Evolutionary conservation across 345 rosid species (phyloP), one percentile per base, ranked within the genome.

Genomic region (Eutrema heterophyllum): DNA sequence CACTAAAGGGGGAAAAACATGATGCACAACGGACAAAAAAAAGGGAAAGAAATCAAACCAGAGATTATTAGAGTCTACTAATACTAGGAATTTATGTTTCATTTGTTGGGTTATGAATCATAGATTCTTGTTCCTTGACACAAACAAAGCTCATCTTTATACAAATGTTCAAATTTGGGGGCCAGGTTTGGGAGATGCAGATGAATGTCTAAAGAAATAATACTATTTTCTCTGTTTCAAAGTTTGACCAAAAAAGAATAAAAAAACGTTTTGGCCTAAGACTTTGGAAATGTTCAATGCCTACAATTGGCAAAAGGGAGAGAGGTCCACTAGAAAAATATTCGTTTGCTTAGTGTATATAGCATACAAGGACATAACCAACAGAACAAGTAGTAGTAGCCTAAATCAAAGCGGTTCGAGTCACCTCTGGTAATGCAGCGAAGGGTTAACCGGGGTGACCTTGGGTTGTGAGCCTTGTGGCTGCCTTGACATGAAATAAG

Each of bases 321-420:
- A 14, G n/a, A n/a, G n/a, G 72, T 39, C 40, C 40, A 26, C 18
- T 48, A 48, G 36, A 59, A 52, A 62, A n/a, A n/a, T 16, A 50
- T 13, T 40, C 0, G n/a, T 30, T 52, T 61, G 43, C 43, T 29
- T 61, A 71, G 52, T 21, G 24, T 41, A 71, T 51, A 14, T 49
- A 67, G 67, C 59, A 63, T 60, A 32, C 11, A 41, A 56, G 26
- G 38, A 70, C 38, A 57, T 27, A 62, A 71, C 41, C 29, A 71
- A 59, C 46, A 45, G 55, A 69, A 32, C 46, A 45, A 57, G 44
- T 35, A 57, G 14, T 11, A 9, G 4, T 27, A 26, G 27, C n/a
- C 13, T 16, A 35, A 38, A 62, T 10, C 52, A 61, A 30, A 55
- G 24, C 7, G 26, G 61, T 36, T 24, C 0, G 32, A 36, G 38